Evolutionary conservation across 495 filamentous ascomycete genomes (phyloP), one percentile per base, ranked within the genome.

Genomic region (Cladorrhinum samala): DNA sequence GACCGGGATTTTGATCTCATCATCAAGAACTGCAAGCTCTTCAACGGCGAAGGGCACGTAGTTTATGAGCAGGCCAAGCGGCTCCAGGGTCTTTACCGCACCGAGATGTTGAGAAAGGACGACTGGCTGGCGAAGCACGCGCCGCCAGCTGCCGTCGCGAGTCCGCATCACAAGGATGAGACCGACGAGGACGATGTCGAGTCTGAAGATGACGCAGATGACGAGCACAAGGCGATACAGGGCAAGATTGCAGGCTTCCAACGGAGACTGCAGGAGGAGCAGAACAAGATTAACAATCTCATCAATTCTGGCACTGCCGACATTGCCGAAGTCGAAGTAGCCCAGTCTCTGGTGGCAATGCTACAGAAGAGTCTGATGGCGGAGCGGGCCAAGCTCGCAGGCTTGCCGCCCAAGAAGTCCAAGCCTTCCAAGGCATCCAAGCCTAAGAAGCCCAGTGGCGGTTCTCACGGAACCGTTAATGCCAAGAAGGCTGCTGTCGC

Each of bases 11-110:
- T 95, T 42, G 79, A 79, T 18, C 78, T 88, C 42, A 92, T 98
- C 53, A 83, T 97, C 62, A 78, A 82, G 51, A 97, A 97, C 65
- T 95, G 92, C 67, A 88, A 80, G 72, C 83, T 85, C 21, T 98
- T 96, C 80, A 98, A 98, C 63, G 85, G 89, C 25, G 70, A 73
- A 1, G 82, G 79, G n/a, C 89, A 95, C 58, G 74, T 81, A 0
- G 85, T 94, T 9, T 81, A 87, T 54, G 39, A 69, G 3, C 75
- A 85, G 60, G 93, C 89, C 11, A 79, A 85, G 55, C 72, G 81
- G 43, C 72, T 94, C 3, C 80, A 93, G 62, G 74, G 77, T 13
- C 54, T 91, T 1, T 95, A 91, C 72, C 79, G 89, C 23, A 59
- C 70, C 13, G 83, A 93, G 61, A 88, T 89, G 79, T 66, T 68